These are phyloP conservation scores for Pestalotiopsis sp. DNA, from an alignment of 2,329 filamentous ascomycete species.

Conservation along the genomic window DNA sequence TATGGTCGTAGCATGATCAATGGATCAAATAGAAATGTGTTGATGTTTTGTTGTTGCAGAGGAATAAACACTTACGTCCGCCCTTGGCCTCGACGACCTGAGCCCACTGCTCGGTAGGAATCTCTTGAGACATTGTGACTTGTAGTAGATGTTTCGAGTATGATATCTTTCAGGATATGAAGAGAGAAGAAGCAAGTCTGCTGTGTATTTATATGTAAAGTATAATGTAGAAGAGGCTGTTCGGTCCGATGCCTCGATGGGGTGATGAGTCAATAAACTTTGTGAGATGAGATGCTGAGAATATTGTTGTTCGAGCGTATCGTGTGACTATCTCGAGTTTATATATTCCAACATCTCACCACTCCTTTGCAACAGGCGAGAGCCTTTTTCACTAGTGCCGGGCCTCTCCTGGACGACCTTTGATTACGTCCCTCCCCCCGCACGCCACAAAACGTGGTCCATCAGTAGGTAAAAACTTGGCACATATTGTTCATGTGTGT, in stretches of 20 bases:
- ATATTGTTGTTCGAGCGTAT: not conserved
- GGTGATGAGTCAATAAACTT: not conserved
- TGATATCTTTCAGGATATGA: not conserved
- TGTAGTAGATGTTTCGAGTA: not conserved
- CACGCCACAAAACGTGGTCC: not conserved
- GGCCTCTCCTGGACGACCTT: not conserved
- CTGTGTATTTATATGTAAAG: not conserved
- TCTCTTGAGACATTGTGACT: constrained; percentile 35
- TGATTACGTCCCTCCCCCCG: not conserved
- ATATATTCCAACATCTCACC: not conserved
- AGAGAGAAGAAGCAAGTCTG: not conserved
- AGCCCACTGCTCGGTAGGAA: constrained; percentile 88
- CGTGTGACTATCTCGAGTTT: constrained; percentile 4
- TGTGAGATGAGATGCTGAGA: not conserved
- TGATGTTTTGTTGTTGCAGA: not conserved
- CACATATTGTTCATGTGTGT: not conserved
- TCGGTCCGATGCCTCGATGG: not conserved
- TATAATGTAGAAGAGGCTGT: not conserved
- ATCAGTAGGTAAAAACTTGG: not conserved
- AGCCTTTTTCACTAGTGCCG: not conserved
- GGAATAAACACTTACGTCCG: constrained; percentile 9
- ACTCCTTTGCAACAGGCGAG: not conserved
- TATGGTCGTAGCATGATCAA: not conserved
- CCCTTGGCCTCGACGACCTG: constrained; percentile 85
- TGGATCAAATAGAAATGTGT: not conserved